Base-by-base conservation (phyloP, 441 rosid genomes). In the Aquilaria agallochum region DNA sequence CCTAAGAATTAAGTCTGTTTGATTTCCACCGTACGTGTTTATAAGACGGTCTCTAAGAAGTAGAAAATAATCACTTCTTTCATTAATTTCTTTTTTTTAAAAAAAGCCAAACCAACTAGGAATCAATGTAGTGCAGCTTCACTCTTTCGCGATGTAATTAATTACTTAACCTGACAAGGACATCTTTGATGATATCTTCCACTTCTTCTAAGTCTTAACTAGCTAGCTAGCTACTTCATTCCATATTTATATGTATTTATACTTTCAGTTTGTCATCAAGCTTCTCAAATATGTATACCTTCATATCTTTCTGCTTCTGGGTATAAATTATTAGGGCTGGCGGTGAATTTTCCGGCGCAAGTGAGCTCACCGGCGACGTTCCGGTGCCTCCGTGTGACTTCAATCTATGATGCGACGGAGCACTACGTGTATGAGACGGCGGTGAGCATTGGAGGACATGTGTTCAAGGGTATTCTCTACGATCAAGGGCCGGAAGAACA, bases 381-480 rank as follows among this genome's bases (percentile, higher is more conserved):
- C 60, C 72, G 72, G 5, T 75, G 81, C 53, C 77, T 85, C 45
- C 63, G 71, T 60, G 76, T 85, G 71, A 78, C 80, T 55, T 71
- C 84, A 50, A 49, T 56, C 13, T 81, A 72, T 9, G 77, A 77
- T 44, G 68, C 49, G 44, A 63, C 40, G 10, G 76, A 74, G 65
- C 77, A 74, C 45, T 76, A 58, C 55, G 86, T 83, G n/a, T 84
- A 81, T 59, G 76, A 76, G 50, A 77, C 89, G 47, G 55, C 74
- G 14, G 81, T 79, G 50, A 68, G 50, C 44, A 77, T 84, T 30
- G 82, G 78, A 50, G 86, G 86, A 6, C 84, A 71, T 68, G 63
- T 66, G 10, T 84, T 84, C 55, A 84, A 77, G 55, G 89, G 83
- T 30, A 74, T 81, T 68, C 76, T 84, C n/a, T 79, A 81, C 59